These are phyloP conservation scores for Linanthus parryae DNA, from an alignment of 148 eudicot species.

Conservation along the genomic window DNA sequence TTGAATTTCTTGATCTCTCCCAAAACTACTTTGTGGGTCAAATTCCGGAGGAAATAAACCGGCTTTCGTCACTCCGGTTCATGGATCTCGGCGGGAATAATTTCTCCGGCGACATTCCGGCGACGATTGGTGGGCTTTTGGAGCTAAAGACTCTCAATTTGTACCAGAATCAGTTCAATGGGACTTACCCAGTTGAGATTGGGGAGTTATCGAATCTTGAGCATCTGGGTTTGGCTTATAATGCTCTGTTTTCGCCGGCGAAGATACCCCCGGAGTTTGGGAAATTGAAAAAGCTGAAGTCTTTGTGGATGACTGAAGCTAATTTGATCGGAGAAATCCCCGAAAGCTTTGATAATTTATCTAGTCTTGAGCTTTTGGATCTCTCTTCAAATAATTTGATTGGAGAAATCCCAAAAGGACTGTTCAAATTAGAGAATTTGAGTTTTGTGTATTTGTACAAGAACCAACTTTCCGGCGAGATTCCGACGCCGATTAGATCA, in stretches of 20 bases:
- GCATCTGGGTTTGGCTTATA: slow-evolving; percentile 22
- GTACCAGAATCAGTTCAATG: slow-evolving; percentile 39
- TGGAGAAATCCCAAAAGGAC: slow-evolving; percentile 48
- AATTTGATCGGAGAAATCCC: slow-evolving; percentile 57
- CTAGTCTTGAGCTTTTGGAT: slow-evolving; percentile 43
- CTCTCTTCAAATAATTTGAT: slow-evolving; percentile 29
- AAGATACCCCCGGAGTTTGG: slow-evolving; percentile 39
- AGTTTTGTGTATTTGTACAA: slow-evolving; percentile 28
- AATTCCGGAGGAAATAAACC: slow-evolving; percentile 47
- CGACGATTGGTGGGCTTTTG: slow-evolving; percentile 37
- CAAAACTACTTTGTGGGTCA: slow-evolving; percentile 51
- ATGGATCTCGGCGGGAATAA: slow-evolving; percentile 51
- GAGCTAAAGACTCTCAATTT: slow-evolving; percentile 26
- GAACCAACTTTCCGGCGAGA: slow-evolving; percentile 44
- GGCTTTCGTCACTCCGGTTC: slow-evolving; percentile 32
- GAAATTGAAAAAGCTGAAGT: slow-evolving; percentile 22
- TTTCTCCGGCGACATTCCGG: slow-evolving; percentile 62
- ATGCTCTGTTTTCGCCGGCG: slow-evolving; percentile 19
- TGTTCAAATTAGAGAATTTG: slow-evolving; percentile 52
- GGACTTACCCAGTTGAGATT: slow-evolving; percentile 5
- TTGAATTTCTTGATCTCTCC: slow-evolving; percentile 38
- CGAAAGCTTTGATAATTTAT: slow-evolving; percentile 26
- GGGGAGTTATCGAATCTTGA: slow-evolving; percentile 39
- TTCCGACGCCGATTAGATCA: slow-evolving; percentile 37
- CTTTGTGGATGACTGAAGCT: slow-evolving; percentile 31